Percentiles rank a stretch among this genome's conserved stretches.
Conservation (phyloP, 164 flowering plant genomes). For the Stephania yunnanensis region DNA sequence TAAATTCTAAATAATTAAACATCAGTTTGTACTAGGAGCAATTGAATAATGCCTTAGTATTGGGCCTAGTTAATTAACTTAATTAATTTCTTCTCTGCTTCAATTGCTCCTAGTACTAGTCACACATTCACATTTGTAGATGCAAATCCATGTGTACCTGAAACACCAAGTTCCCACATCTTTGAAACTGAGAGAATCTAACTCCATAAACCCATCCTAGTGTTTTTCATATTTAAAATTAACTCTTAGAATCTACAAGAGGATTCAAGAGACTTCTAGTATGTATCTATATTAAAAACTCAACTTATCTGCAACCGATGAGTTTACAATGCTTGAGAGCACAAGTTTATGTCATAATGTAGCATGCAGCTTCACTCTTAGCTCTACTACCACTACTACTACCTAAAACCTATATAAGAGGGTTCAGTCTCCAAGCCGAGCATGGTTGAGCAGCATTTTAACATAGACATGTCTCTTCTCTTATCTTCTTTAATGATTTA, state of each 20-base stretch:
- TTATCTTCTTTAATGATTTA: neutral
- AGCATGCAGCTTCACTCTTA: conserved; percentile 9
- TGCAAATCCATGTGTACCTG: no score
- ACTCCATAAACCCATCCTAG: neutral
- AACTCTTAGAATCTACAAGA: neutral
- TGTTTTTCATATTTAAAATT: neutral
- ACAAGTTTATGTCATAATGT: no score
- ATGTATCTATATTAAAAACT: neutral
- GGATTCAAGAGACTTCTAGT: neutral
- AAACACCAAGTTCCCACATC: neutral
- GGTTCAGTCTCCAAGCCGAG: neutral
- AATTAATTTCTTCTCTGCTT: no score
- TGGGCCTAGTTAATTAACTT: no score
- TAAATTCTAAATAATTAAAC: no score
- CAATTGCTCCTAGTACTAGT: neutral
- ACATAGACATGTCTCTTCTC: conserved; percentile 14
- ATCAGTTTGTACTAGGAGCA: no score
- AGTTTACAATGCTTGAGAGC: conserved; percentile 4
- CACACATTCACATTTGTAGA: neutral
- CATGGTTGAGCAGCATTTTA: conserved; percentile 7
- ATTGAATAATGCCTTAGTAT: no score
- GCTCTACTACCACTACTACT: no score
- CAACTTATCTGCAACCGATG: neutral
- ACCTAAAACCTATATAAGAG: no score
- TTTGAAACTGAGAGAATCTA: neutral